phyloP scores from a whole-genome alignment of 129 eudicot species.

The Chrysanthemum seticuspe region DNA sequence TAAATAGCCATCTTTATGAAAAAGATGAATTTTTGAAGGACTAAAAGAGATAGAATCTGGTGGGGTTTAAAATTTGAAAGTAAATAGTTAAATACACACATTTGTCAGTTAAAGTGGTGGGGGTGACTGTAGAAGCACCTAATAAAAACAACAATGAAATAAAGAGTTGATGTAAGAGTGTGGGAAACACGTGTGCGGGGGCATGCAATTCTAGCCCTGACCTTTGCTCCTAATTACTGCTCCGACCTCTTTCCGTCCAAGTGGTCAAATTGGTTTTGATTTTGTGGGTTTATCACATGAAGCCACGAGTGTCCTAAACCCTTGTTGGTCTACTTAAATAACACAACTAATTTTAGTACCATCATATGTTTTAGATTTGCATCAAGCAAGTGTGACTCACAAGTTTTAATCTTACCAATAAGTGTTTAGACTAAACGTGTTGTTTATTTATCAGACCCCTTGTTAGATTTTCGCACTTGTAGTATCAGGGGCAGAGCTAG shows the following conservation, averaged over 20 bases:
- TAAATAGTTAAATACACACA: conserved; percentile 11
- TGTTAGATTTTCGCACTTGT: too few species aligned
- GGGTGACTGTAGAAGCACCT: conserved; percentile 34
- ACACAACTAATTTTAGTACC: too few species aligned
- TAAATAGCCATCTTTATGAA: not conserved
- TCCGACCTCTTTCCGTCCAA: conserved; percentile 10
- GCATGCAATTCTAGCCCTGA: conserved; percentile 15
- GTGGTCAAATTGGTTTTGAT: conserved; percentile 25
- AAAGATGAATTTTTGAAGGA: conserved; percentile 8
- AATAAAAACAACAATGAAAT: conserved; percentile 25
- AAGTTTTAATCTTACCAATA: too few species aligned
- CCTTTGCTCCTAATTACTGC: conserved; percentile 1
- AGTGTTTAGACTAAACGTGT: too few species aligned
- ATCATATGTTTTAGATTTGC: too few species aligned
- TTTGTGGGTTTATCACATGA: conserved; percentile 14
- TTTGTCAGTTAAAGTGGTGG: conserved; percentile 39
- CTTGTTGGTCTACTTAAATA: conserved; percentile 2
- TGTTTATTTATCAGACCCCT: too few species aligned
- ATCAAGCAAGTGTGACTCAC: too few species aligned
- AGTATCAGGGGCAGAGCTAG: too few species aligned
- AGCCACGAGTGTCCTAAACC: conserved; percentile 2
- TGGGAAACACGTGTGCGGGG: conserved; percentile 35
- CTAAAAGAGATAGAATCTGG: conserved; percentile 17
- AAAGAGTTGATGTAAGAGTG: conserved; percentile 27
- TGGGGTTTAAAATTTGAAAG: conserved; percentile 29